Evolutionary conservation across 805 yeast genomes (phyloP).

Genomic region (Kazachstania africana): DNA sequence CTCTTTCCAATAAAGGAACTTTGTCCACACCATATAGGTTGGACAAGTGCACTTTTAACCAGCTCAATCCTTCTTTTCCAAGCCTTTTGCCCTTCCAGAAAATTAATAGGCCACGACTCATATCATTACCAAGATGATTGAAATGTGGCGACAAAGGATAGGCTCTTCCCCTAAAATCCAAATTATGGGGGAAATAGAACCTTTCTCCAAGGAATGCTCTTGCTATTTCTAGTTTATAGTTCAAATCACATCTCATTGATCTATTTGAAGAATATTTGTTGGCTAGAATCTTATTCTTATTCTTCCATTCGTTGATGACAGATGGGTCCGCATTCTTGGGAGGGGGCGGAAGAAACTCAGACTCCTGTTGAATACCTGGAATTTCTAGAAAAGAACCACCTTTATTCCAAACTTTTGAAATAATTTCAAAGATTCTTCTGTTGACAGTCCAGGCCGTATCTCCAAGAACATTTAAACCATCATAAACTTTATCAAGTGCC

Average conservation of each 20-base stretch:
- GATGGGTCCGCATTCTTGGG: conserved; percentile 59
- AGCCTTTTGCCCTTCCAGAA: conserved; percentile 70
- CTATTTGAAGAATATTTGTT: conserved; percentile 55
- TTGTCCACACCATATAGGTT: conserved; percentile 69
- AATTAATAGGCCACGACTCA: conserved; percentile 56
- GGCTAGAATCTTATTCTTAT: conserved; percentile 42
- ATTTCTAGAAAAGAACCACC: conserved; percentile 67
- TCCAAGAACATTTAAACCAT: conserved; percentile 80
- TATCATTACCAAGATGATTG: conserved; percentile 70
- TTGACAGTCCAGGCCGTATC: conserved; percentile 89
- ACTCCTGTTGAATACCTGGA: conserved; percentile 41
- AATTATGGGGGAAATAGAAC: conserved; percentile 68
- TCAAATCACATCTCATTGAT: conserved; percentile 87
- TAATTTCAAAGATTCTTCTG: conserved; percentile 49
- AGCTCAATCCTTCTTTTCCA: conserved; percentile 52
- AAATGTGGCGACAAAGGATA: conserved; percentile 73
- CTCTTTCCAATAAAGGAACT: conserved; percentile 54
- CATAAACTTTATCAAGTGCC: conserved; percentile 53
- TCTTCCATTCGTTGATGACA: conserved; percentile 56
- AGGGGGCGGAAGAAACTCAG: conserved; percentile 47
- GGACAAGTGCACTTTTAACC: conserved; percentile 70
- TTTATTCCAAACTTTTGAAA: conserved; percentile 77
- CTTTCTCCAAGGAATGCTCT: conserved; percentile 78
- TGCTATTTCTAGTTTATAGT: conserved; percentile 90
- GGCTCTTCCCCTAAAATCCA: conserved; percentile 78